phyloP scores from a whole-genome alignment of 441 rosid species.

The Pelargonium myrrhifolium region DNA sequence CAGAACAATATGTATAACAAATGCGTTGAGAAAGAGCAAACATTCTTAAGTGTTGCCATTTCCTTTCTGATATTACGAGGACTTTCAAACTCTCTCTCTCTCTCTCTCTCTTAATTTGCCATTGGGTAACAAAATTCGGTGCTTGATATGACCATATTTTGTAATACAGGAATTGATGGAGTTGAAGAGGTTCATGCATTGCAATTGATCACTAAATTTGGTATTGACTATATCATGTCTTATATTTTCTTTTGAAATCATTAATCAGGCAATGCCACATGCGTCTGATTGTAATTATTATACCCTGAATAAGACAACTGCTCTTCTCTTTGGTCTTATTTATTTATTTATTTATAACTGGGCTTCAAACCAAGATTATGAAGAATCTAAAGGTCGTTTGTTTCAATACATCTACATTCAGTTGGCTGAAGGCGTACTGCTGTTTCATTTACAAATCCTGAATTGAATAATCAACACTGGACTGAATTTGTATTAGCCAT shows the following conservation, averaged over 20 bases:
- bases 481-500: no score
- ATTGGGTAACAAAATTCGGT: conserved; percentile 3
- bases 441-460: no score
- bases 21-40: background rate
- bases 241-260: conserved; percentile 4
- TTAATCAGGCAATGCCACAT: background rate
- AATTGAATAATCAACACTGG: no score
- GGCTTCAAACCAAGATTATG: no score
- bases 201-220: conserved; percentile 66
- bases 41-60: conserved; percentile 1
- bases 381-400: no score
- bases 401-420: no score
- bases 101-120: no score
- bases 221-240: conserved; percentile 29
- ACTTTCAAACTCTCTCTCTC: no score
- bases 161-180: conserved; percentile 74
- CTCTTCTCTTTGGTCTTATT: no score
- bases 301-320: background rate
- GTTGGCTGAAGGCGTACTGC: no score
- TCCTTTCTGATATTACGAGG: background rate
- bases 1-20: background rate
- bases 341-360: no score
- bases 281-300: background rate
- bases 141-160: conserved; percentile 21
- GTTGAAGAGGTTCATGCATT: conserved; percentile 75